Evolutionary conservation across 2,329 filamentous ascomycete species (phyloP).

Genomic region (Claviceps lovelessii): DNA sequence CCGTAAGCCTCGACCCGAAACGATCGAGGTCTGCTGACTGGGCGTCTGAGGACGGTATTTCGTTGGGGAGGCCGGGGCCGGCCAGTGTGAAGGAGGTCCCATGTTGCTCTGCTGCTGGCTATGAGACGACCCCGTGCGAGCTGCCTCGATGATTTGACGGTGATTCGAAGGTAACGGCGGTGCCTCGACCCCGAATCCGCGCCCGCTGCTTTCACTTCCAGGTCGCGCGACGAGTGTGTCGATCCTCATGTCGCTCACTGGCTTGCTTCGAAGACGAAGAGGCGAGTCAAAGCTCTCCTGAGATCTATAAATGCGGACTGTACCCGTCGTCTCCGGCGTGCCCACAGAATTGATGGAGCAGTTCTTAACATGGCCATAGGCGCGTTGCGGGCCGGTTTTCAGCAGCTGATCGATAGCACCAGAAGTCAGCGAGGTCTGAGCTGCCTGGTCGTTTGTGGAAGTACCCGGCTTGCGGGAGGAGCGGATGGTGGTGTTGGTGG

Average conservation of each 20-base stretch:
- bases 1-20: conserved; percentile 35
- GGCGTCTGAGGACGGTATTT: conserved; percentile 47
- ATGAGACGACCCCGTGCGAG: conserved; percentile 43
- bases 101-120: conserved; percentile 39
- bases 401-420: conserved; percentile 67
- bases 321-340: conserved; percentile 24
- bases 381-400: conserved; percentile 23
- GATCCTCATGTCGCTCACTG: conserved; percentile 23
- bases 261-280: conserved; percentile 23
- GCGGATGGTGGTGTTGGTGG: conserved; percentile 37
- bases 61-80: conserved; percentile 67
- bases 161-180: conserved; percentile 75
- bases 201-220: conserved; percentile 57
- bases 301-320: conserved; percentile 31
- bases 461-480: conserved; percentile 24
- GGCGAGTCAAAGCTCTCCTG: conserved; percentile 36
- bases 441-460: conserved; percentile 52
- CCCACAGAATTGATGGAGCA: conserved; percentile 21
- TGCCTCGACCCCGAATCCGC: conserved; percentile 25
- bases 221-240: conserved; percentile 40
- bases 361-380: conserved; percentile 20
- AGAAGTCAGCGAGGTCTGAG: conserved; percentile 74
- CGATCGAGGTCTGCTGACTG: conserved; percentile 30
- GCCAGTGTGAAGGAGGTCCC: conserved; percentile 75
- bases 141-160: conserved; percentile 70